These are phyloP conservation scores for Vigna radiata DNA, from an alignment of 306 rosid species.

Conservation along the genomic window DNA sequence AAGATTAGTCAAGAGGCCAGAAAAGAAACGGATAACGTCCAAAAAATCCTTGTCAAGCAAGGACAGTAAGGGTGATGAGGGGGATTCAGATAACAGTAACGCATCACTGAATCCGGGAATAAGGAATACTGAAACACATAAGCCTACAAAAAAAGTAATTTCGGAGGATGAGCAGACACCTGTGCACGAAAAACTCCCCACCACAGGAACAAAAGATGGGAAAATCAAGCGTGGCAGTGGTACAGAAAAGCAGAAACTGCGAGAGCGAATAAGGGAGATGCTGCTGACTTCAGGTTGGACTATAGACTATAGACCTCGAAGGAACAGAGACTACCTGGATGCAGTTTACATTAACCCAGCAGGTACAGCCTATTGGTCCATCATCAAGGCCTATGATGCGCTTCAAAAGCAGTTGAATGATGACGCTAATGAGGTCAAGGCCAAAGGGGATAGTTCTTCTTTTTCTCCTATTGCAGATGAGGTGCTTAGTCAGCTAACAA, in stretches of 20 bases:
- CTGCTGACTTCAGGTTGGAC: slow-evolving; percentile 88
- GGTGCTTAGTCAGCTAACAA: slow-evolving; percentile 85
- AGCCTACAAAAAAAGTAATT: slow-evolving; percentile 55
- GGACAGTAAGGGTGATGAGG: slow-evolving; percentile 58
- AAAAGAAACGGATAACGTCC: slow-evolving; percentile 53
- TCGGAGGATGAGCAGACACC: slow-evolving; percentile 67
- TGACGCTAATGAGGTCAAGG: slow-evolving; percentile 59
- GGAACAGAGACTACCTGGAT: slow-evolving; percentile 96
- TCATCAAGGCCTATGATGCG: slow-evolving; percentile 96
- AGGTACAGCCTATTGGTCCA: slow-evolving; percentile 99
- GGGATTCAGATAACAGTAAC: slow-evolving; percentile 74
- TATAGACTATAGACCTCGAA: slow-evolving; percentile 92
- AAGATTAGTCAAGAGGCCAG: slow-evolving; percentile 54
- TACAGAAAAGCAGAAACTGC: slow-evolving; percentile 94
- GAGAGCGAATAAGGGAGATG: slow-evolving; percentile 88
- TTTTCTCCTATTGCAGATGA: slow-evolving; percentile 80
- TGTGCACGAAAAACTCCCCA: slow-evolving; percentile 60
- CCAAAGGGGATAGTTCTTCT: slow-evolving; percentile 64
- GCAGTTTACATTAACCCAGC: slow-evolving; percentile 89
- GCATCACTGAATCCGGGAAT: slow-evolving; percentile 65
- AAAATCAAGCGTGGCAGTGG: slow-evolving; percentile 89
- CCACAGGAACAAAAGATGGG: slow-evolving; percentile 61
- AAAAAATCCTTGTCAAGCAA: slow-evolving; percentile 63
- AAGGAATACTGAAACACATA: slow-evolving; percentile 55
- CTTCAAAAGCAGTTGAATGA: slow-evolving; percentile 85